Percentiles rank a stretch among this genome's conserved stretches.
Evolutionary conservation across 163 green algal species (phyloP).

Genomic region (Chloromonas sp.): DNA sequence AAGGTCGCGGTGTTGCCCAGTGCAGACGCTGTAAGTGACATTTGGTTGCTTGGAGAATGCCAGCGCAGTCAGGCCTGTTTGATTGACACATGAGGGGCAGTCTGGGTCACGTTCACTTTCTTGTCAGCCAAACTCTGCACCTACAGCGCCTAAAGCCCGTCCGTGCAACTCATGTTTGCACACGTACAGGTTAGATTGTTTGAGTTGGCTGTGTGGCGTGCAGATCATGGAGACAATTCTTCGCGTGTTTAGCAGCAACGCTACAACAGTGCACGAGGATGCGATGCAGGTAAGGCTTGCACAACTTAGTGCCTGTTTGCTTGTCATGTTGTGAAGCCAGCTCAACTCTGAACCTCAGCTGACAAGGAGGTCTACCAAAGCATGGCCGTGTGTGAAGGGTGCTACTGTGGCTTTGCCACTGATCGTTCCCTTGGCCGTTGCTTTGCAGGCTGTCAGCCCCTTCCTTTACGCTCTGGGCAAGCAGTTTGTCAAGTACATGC

Average conservation of each 20-base stretch:
- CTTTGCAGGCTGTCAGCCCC: slow-evolving; percentile 75
- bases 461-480: slow-evolving; percentile 75
- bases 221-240: slow-evolving; percentile 56
- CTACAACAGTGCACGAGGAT: slow-evolving; percentile 85
- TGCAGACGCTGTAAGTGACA: slow-evolving; percentile 69
- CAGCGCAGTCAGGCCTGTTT: not conserved
- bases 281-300: slow-evolving; percentile 55
- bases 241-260: slow-evolving; percentile 17
- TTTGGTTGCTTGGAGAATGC: not conserved
- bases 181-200: no score
- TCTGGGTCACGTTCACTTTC: no score
- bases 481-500: slow-evolving; percentile 75
- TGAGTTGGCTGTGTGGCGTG: not conserved
- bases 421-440: not conserved
- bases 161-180: no score
- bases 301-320: not conserved
- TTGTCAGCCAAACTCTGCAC: no score
- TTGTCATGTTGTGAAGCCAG: not conserved
- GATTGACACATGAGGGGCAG: no score
- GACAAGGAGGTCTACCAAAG: no score
- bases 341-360: no score
- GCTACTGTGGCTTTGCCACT: no score
- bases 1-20: slow-evolving; percentile 66
- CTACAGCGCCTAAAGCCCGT: no score
- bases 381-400: no score